Evolutionary conservation across 352 stramenopile species (phyloP), one percentile per base, ranked within the genome.

Genomic region (Salisapilia sapeloensis): DNA sequence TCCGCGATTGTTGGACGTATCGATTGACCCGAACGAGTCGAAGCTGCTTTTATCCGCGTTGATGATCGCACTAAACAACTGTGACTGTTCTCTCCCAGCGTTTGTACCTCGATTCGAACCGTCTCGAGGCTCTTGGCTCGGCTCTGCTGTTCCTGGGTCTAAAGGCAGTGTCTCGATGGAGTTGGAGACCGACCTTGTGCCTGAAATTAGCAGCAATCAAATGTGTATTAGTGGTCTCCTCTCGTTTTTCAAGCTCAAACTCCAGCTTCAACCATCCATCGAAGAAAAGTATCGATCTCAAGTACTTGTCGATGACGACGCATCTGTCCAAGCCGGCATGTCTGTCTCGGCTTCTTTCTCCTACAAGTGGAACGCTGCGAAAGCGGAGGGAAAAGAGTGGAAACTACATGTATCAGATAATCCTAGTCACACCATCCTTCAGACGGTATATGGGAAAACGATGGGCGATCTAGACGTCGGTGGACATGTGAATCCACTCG

Each of bases 221-320:
- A 81, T 61, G 28, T 80, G 63, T 16, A 76, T 89, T 35, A 84
- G 63, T 16, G 70, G 74, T 0, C 33, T 89, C 20, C 29, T 89
- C 1, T 66, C 85, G 25, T 82, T 85, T 37, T 89, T 89, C 42
- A 74, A 78, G 35, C 37, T 61, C n/a, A 89, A 89, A 32, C 42
- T 89, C 24, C 65, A 81, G 33, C 40, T 86, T 9, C 54, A 61
- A 6, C 51, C 60, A 6, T 48, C 76, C 14, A 30, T 77, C 6
- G 69, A 85, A 53, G 65, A 79, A 26, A 56, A 44, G 22, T 82
- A 60, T 23, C 60, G 62, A 11, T 31, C 72, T 7, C 42, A 51
- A 7, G 26, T n/a, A 1, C 27, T 33, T 12, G 44, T 47, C 3
- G 59, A 60, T 12, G 43, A 60, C 13, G 47, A 38, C 0, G 53